A percentile compares a stretch with the other conserved stretches of the same genome.
Evolutionary conservation across 192 early-diverging fungal species (phyloP).

Genomic region (Haplosporangium gracile): DNA sequence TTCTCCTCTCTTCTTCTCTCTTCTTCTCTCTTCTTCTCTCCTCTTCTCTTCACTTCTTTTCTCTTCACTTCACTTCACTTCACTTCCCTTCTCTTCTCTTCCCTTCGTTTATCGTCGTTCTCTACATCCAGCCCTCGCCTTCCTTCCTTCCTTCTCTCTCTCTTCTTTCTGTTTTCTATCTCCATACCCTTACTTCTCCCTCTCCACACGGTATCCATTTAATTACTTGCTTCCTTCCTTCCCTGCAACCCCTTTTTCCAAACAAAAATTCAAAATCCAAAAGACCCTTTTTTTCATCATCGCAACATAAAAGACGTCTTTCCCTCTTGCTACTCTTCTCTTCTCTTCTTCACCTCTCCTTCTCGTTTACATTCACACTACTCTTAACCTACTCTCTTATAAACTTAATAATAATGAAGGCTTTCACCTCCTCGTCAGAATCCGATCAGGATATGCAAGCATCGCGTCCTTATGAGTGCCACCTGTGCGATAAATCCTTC

Average conservation of each 20-base stretch:
- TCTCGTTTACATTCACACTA: neutral
- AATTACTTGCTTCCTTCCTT: neutral
- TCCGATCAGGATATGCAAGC: slow-evolving; percentile 42
- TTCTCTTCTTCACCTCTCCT: neutral
- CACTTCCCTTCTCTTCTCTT: neutral
- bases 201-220: slow-evolving; percentile 1
- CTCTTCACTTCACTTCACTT: neutral
- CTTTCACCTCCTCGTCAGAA: slow-evolving; percentile 2
- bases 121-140: neutral
- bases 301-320: neutral
- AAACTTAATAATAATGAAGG: neutral
- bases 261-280: neutral
- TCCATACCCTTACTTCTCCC: neutral
- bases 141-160: neutral
- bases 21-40: neutral
- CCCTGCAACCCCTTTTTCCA: neutral
- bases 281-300: slow-evolving; percentile 1
- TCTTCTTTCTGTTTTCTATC: neutral
- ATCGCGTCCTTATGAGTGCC: slow-evolving; percentile 79
- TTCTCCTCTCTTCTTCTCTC: neutral
- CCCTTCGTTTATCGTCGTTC: neutral
- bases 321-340: neutral
- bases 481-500: slow-evolving; percentile 82
- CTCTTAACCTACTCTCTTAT: neutral
- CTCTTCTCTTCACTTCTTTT: neutral